phyloP scores from a whole-genome alignment of 495 filamentous ascomycete genomes.

The Penicillium cinerascens region DNA sequence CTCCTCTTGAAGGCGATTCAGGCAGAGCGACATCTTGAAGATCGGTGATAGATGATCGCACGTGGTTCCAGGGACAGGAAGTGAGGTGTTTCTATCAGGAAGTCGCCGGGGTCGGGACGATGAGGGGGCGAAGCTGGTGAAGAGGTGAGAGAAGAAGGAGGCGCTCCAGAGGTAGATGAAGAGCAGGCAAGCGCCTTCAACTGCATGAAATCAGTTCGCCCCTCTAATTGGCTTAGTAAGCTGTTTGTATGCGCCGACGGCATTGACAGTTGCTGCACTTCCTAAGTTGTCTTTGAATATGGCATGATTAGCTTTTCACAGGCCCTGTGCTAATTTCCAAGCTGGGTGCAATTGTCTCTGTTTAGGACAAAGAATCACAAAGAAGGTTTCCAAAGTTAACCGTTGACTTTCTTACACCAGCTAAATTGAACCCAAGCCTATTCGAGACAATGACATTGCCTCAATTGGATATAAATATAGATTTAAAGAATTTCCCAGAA shows the following conservation, averaged over 20 bases:
- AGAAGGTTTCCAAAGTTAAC: no score
- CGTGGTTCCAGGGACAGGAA: background rate
- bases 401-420: no score
- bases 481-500: no score
- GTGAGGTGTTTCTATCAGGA: background rate
- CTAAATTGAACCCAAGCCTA: no score
- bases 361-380: background rate
- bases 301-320: background rate
- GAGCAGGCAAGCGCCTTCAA: background rate
- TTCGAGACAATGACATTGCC: no score
- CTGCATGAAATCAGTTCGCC: background rate
- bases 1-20: constrained; percentile 87
- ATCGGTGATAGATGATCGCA: background rate
- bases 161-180: constrained; percentile 1
- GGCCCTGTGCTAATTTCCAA: background rate
- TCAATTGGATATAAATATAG: no score
- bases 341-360: background rate
- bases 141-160: background rate
- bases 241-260: constrained; percentile 1
- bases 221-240: constrained; percentile 6
- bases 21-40: constrained; percentile 74
- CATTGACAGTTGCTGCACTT: background rate
- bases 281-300: background rate
- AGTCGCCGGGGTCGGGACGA: background rate
- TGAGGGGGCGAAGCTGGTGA: background rate